phyloP scores from a whole-genome alignment of 2,329 filamentous ascomycete genomes.

The Triangularia setosa region DNA sequence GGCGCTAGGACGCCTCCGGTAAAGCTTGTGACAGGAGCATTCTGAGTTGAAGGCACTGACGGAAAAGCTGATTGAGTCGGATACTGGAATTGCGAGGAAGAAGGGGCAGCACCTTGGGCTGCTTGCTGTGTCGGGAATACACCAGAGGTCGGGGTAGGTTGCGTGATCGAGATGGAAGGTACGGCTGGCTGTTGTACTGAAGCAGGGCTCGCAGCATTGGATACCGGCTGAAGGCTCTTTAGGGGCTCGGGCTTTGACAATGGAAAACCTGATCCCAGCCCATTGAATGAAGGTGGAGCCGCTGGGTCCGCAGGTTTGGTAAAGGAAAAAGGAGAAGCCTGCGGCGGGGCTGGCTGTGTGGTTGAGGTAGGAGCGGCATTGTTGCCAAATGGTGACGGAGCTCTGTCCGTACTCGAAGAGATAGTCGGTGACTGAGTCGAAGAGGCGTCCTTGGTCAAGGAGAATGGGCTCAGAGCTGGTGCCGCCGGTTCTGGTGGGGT shows the following conservation, averaged over 20 bases:
- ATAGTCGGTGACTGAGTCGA: not conserved
- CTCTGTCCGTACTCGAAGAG: not conserved
- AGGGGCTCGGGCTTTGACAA: not conserved
- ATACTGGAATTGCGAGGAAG: not conserved
- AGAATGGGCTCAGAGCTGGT: not conserved
- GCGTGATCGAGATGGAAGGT: not conserved
- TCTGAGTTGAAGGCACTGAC: not conserved
- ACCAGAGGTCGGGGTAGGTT: not conserved
- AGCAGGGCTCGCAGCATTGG: not conserved
- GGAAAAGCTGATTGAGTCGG: not conserved
- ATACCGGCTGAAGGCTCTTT: not conserved
- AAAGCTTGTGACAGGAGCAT: not conserved
- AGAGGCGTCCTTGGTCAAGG: not conserved
- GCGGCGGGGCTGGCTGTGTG: constrained; percentile 15
- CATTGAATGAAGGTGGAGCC: not conserved
- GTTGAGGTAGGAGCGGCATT: constrained; percentile 11
- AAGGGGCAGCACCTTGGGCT: not conserved
- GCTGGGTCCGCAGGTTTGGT: not conserved
- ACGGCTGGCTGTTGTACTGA: not conserved
- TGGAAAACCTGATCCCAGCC: not conserved
- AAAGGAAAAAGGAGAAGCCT: constrained; percentile 10
- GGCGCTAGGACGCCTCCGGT: not conserved
- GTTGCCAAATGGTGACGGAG: not conserved
- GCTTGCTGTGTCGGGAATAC: not conserved
- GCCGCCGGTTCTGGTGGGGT: not conserved